These are phyloP conservation scores for Ramalina peruviana DNA, from an alignment of 495 filamentous ascomycete species.

Conservation along the genomic window DNA sequence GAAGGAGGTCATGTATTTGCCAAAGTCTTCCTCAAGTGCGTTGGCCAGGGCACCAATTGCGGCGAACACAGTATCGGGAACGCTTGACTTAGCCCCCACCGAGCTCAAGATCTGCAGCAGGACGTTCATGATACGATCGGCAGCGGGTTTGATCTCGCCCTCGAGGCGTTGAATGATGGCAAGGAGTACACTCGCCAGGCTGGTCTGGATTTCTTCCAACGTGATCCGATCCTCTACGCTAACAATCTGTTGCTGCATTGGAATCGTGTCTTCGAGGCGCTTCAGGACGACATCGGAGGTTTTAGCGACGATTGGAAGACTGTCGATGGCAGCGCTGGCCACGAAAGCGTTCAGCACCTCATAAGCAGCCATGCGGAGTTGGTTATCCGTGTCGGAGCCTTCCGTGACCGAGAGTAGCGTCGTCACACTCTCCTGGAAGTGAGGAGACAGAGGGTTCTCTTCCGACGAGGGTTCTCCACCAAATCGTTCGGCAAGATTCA, in stretches of 20 bases:
- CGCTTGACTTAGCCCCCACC: constrained; percentile 76
- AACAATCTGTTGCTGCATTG: constrained; percentile 86
- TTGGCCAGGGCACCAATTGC: constrained; percentile 75
- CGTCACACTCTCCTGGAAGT: constrained; percentile 85
- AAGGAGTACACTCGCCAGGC: constrained; percentile 76
- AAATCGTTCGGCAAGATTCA: constrained; percentile 96
- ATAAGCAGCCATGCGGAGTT: constrained; percentile 95
- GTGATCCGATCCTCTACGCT: constrained; percentile 91
- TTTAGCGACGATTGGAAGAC: constrained; percentile 61
- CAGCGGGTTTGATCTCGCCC: constrained; percentile 77
- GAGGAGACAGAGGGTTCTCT: constrained; percentile 72
- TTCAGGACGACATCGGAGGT: constrained; percentile 75
- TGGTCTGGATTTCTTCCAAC: constrained; percentile 95
- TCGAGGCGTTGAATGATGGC: constrained; percentile 87
- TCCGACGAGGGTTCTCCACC: constrained; percentile 63
- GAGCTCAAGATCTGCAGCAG: constrained; percentile 66
- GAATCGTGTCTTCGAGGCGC: constrained; percentile 77
- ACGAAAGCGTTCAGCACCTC: constrained; percentile 93
- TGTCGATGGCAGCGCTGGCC: constrained; percentile 74
- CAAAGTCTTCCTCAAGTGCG: constrained; percentile 80
- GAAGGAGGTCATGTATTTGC: constrained; percentile 94
- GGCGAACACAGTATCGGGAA: constrained; percentile 86
- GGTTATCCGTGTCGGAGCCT: constrained; percentile 67
- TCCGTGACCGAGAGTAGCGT: constrained; percentile 77
- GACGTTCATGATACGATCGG: constrained; percentile 83